Evolutionary conservation across 176 grass and related monocot species (phyloP).

Genomic region (Paspalum notatum): DNA sequence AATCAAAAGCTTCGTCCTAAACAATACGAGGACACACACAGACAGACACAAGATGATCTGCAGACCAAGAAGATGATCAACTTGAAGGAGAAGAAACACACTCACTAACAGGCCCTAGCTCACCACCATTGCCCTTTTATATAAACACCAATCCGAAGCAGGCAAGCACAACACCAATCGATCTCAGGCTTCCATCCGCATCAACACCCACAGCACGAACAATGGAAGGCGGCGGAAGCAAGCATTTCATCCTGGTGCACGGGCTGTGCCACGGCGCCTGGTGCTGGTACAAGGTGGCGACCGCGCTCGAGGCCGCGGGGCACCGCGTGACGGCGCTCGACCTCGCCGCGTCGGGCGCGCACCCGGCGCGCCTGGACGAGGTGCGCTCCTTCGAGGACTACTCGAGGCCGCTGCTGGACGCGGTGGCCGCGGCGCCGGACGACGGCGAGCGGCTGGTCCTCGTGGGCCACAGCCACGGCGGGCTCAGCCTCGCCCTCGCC

Average conservation of each 20-base stretch:
- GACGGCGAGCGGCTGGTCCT: slow-evolving; percentile 41
- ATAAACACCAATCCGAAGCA: slow-evolving; percentile 9
- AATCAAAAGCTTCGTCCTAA: too few species aligned
- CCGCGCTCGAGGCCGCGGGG: slow-evolving; percentile 19
- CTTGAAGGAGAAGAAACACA: slow-evolving; percentile 35
- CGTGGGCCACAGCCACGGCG: slow-evolving; percentile 63
- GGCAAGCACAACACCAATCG: not conserved
- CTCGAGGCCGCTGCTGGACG: slow-evolving; percentile 50
- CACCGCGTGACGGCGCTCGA: slow-evolving; percentile 62
- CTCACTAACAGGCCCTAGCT: too few species aligned
- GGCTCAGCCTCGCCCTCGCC: slow-evolving; percentile 52
- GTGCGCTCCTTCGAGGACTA: slow-evolving; percentile 59
- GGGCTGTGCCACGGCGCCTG: slow-evolving; percentile 59
- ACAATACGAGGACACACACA: too few species aligned
- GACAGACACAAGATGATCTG: too few species aligned
- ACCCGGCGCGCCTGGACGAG: slow-evolving; percentile 50
- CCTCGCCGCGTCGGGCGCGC: slow-evolving; percentile 42
- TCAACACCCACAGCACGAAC: too few species aligned
- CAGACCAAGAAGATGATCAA: not conserved
- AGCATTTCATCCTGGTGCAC: slow-evolving; percentile 54
- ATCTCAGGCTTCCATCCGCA: not conserved
- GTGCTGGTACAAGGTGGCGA: slow-evolving; percentile 59
- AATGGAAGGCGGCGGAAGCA: slow-evolving; percentile 27
- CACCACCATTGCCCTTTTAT: not conserved
- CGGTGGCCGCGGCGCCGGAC: slow-evolving; percentile 23